Evolutionary conservation across 2,329 filamentous ascomycete genomes (phyloP).

Genomic region (Scytalidium sp.): DNA sequence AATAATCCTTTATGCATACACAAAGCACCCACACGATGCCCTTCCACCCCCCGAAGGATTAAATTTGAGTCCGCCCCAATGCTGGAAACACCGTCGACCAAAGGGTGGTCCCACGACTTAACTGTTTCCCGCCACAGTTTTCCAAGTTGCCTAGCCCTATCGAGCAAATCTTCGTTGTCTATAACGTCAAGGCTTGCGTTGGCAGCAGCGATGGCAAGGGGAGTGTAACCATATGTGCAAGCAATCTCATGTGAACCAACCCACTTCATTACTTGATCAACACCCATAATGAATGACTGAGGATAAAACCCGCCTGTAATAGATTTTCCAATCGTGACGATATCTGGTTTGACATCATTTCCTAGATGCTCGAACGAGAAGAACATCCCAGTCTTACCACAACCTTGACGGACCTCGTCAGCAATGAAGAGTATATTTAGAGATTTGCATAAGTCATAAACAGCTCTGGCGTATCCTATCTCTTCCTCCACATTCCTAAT

Average conservation of each 20-base stretch:
- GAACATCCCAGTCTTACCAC: constrained; percentile 22
- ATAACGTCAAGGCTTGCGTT: neutral
- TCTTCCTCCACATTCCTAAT: constrained; percentile 2
- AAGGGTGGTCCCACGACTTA: neutral
- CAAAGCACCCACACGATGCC: neutral
- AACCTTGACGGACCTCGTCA: constrained; percentile 20
- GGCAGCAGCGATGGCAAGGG: constrained; percentile 4
- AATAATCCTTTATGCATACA: constrained; percentile 1
- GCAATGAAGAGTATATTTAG: constrained; percentile 16
- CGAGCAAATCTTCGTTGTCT: neutral
- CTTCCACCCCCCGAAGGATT: neutral
- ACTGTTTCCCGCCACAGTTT: neutral
- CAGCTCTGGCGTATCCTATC: neutral
- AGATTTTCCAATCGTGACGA: constrained; percentile 18
- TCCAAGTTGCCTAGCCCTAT: neutral
- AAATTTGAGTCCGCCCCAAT: constrained; percentile 1
- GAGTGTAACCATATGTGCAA: constrained; percentile 5
- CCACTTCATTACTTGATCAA: constrained; percentile 2
- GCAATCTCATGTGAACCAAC: constrained; percentile 2
- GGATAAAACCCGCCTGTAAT: constrained; percentile 10
- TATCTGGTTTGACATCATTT: constrained; percentile 18
- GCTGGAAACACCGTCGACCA: neutral
- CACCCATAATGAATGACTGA: constrained; percentile 7
- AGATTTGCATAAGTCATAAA: constrained; percentile 3
- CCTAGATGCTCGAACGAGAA: constrained; percentile 18